phyloP scores from a whole-genome alignment of 108 stramenopile species.

The Aurantiochytrium sp. region DNA sequence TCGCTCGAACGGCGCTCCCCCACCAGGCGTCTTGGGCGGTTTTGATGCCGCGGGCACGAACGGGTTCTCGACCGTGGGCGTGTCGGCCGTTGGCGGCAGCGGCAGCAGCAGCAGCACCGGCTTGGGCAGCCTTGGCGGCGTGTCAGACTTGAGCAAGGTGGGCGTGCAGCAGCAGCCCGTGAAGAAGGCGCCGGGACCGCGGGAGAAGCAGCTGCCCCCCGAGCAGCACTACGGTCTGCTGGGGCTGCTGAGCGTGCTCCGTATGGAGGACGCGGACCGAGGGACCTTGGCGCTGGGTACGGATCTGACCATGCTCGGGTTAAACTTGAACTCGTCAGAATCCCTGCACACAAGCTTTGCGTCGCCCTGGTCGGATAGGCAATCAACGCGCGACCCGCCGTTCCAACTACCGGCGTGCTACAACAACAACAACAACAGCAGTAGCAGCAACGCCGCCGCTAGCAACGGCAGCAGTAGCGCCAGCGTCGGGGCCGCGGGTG shows the following conservation, averaged over 20 bases:
- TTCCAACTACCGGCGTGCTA: slow-evolving; percentile 81
- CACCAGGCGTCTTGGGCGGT: not conserved
- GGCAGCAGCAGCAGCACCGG: no score
- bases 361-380: slow-evolving; percentile 82
- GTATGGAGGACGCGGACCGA: slow-evolving; percentile 91
- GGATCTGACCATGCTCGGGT: slow-evolving; percentile 87
- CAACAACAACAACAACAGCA: slow-evolving; percentile 80
- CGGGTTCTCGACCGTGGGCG: not conserved
- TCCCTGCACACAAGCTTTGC: slow-evolving; percentile 84
- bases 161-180: not conserved
- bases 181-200: not conserved
- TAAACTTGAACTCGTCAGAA: slow-evolving; percentile 85
- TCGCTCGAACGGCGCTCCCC: not conserved
- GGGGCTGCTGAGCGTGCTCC: slow-evolving; percentile 84
- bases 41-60: not conserved
- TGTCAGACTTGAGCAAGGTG: not conserved
- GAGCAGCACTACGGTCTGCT: slow-evolving; percentile 73
- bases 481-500: slow-evolving; percentile 51
- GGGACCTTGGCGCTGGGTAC: slow-evolving; percentile 86
- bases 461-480: no score
- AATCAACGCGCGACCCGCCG: slow-evolving; percentile 79
- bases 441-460: no score
- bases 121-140: not conserved
- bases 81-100: not conserved
- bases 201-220: not conserved